Evolutionary conservation across 2,329 filamentous ascomycete species (phyloP).

Genomic region (Aspergillus piperis): DNA sequence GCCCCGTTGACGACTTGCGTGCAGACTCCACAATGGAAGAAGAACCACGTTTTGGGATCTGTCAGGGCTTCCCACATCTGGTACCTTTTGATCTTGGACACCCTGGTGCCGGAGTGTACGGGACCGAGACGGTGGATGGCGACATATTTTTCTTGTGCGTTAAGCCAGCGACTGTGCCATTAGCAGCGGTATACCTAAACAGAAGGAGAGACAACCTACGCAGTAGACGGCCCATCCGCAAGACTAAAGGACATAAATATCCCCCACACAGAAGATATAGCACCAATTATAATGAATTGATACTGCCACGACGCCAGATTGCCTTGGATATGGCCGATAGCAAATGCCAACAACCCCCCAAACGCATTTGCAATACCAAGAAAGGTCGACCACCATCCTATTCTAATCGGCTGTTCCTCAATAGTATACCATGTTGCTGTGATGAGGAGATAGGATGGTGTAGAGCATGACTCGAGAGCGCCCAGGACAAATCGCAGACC

Average conservation of each 20-base stretch:
- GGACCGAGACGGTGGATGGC: slow-evolving; percentile 11
- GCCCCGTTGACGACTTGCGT: slow-evolving; percentile 2
- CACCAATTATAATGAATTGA: slow-evolving; percentile 23
- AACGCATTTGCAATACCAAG: neutral
- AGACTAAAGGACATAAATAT: slow-evolving; percentile 18
- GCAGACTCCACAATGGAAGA: neutral
- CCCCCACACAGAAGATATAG: slow-evolving; percentile 17
- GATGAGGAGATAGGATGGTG: slow-evolving; percentile 22
- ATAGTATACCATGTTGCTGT: slow-evolving; percentile 28
- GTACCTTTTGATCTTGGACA: slow-evolving; percentile 7
- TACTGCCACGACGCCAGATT: slow-evolving; percentile 19
- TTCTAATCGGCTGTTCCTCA: slow-evolving; percentile 22
- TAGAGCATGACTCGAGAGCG: neutral
- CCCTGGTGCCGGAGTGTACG: too few species aligned
- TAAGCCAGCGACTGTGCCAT: slow-evolving; percentile 11
- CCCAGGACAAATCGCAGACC: neutral
- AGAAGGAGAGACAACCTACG: slow-evolving; percentile 15
- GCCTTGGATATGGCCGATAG: slow-evolving; percentile 19
- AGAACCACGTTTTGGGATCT: slow-evolving; percentile 30
- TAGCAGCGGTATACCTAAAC: neutral
- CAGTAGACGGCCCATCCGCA: slow-evolving; percentile 18
- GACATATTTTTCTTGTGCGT: neutral
- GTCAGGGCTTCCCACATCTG: slow-evolving; percentile 35
- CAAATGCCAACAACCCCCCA: slow-evolving; percentile 20
- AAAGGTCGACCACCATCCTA: neutral